These are phyloP conservation scores for Zymoseptoria pseudotritici DNA, from an alignment of 2,329 filamentous ascomycete genomes.

Conservation along the genomic window DNA sequence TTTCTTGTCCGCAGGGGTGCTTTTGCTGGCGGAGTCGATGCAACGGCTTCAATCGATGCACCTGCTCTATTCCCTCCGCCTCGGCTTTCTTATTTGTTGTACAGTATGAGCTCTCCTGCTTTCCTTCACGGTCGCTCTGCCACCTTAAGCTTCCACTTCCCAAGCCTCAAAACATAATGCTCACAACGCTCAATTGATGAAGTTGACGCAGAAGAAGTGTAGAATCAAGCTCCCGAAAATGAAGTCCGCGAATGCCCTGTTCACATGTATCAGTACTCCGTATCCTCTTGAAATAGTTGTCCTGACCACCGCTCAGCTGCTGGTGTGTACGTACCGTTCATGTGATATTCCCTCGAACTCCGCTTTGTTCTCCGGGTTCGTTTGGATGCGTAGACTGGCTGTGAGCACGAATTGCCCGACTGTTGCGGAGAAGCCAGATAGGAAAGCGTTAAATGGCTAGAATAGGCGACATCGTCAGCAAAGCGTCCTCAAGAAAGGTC, in stretches of 20 bases:
- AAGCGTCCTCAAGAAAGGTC: neutral
- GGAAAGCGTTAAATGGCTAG: constrained; percentile 97
- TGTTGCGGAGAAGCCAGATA: constrained; percentile 87
- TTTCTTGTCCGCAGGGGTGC: too few species aligned
- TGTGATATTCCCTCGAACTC: constrained; percentile 72
- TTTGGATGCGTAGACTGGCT: constrained; percentile 84
- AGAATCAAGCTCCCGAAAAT: constrained; percentile 89
- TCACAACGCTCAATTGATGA: constrained; percentile 68
- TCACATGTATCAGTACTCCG: neutral
- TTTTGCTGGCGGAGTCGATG: too few species aligned
- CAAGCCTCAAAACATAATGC: neutral
- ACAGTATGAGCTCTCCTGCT: neutral
- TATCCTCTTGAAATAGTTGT: neutral
- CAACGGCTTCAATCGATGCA: neutral
- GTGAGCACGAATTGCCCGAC: constrained; percentile 98
- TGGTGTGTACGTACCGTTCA: constrained; percentile 59
- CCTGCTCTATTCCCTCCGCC: neutral
- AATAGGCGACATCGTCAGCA: neutral
- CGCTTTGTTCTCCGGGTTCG: constrained; percentile 69
- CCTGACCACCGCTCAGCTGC: neutral
- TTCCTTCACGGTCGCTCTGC: neutral
- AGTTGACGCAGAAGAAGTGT: constrained; percentile 99
- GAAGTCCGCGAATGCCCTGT: constrained; percentile 90
- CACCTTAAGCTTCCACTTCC: neutral
- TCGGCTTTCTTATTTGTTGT: neutral